phyloP scores from a whole-genome alignment of 345 rosid genomes.

The Linum lewisii region DNA sequence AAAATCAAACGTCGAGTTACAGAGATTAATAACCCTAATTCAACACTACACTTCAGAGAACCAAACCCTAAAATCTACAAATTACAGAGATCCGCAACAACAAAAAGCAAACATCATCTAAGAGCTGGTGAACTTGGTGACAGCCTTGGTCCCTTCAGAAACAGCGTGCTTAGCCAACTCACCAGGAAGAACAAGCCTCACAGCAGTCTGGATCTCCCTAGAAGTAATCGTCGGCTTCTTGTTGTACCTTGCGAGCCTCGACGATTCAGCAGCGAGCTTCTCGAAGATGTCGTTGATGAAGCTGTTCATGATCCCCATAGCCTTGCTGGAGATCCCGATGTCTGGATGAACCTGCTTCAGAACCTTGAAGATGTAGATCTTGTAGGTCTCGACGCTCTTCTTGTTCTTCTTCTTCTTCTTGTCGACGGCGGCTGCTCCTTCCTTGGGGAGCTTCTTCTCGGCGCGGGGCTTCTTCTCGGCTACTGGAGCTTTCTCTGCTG shows the following conservation, averaged over 20 bases:
- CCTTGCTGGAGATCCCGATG: neutral
- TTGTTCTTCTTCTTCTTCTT: neutral
- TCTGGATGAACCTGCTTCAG: neutral
- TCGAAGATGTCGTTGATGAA: conserved; percentile 1
- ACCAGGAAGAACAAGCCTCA: neutral
- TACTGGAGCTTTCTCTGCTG: neutral
- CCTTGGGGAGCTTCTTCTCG: neutral
- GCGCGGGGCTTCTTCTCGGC: neutral
- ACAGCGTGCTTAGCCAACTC: neutral
- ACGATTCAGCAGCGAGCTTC: neutral
- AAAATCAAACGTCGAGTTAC: too few species aligned
- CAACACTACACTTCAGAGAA: too few species aligned
- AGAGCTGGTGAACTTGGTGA: neutral
- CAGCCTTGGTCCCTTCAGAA: neutral
- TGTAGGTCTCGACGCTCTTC: neutral
- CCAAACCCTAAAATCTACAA: neutral
- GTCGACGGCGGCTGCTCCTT: neutral
- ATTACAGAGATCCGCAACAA: neutral
- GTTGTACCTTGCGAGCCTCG: neutral
- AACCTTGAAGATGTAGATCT: neutral
- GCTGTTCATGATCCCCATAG: neutral
- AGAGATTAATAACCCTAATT: too few species aligned
- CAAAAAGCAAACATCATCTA: neutral
- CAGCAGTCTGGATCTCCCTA: neutral
- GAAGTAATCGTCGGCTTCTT: neutral